Percentiles rank a stretch among this genome's conserved stretches.
Evolutionary conservation across 1,284 basidiomycete species (phyloP).

Genomic region (Erythrobasidium hasegawianum): DNA sequence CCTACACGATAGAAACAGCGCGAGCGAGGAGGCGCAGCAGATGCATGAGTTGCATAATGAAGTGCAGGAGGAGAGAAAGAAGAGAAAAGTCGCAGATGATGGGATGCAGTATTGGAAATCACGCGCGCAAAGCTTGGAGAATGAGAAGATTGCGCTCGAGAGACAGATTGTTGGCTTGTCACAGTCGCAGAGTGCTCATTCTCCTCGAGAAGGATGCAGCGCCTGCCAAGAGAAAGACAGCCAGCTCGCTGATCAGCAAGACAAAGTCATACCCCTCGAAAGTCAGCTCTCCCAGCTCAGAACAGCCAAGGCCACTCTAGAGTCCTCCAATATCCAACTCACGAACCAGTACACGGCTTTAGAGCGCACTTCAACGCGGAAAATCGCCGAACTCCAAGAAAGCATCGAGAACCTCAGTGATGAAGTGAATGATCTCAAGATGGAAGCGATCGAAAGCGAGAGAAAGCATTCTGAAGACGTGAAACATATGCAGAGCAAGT

Average conservation of each 20-base stretch:
- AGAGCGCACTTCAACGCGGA: background rate
- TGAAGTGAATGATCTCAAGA: background rate
- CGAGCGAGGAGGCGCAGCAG: background rate
- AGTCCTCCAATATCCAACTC: background rate
- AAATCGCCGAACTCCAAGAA: background rate
- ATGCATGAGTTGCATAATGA: background rate
- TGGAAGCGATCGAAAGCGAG: background rate
- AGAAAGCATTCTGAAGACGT: background rate
- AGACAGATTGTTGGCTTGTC: background rate
- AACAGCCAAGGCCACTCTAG: background rate
- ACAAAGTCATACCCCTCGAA: background rate
- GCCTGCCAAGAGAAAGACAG: background rate
- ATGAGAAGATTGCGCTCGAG: background rate
- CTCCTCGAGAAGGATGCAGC: background rate
- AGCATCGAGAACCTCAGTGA: background rate
- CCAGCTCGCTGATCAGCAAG: background rate
- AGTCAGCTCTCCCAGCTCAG: background rate
- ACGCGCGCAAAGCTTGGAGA: background rate
- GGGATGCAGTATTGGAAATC: background rate
- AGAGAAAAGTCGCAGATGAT: background rate
- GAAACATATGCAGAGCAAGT: background rate
- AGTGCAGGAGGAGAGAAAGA: background rate
- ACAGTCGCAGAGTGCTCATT: background rate
- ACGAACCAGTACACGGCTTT: constrained; percentile 4
- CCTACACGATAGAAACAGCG: background rate